These are phyloP conservation scores for Vanderwaltozyma polyspora DNA, from an alignment of 805 yeast species.

Conservation along the genomic window DNA sequence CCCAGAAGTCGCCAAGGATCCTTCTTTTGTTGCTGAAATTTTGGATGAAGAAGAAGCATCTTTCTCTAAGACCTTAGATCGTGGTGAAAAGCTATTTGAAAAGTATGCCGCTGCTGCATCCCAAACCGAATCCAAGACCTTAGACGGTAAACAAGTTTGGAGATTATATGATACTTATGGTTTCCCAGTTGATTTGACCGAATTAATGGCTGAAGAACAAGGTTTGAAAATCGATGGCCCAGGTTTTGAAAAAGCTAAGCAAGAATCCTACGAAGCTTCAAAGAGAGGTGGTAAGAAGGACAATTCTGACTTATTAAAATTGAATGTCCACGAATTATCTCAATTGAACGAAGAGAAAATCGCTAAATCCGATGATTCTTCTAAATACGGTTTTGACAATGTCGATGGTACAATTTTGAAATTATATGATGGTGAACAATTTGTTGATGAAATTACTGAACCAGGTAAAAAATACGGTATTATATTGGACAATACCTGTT, in stretches of 20 bases:
- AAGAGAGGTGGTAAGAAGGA: constrained; percentile 67
- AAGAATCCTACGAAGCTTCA: constrained; percentile 87
- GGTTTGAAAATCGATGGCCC: constrained; percentile 85
- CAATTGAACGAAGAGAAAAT: constrained; percentile 47
- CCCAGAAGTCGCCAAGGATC: constrained; percentile 78
- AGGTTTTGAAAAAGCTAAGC: constrained; percentile 84
- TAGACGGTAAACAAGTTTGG: constrained; percentile 95
- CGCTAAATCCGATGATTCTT: constrained; percentile 73
- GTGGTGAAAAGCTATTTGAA: constrained; percentile 95
- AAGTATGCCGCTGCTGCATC: constrained; percentile 80
- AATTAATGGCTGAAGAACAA: constrained; percentile 97
- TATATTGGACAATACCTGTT: constrained; percentile 78
- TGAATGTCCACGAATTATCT: constrained; percentile 85
- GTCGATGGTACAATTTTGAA: constrained; percentile 59
- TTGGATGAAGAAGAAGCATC: constrained; percentile 93
- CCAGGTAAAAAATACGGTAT: constrained; percentile 58
- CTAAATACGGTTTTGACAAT: constrained; percentile 65
- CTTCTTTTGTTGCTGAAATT: constrained; percentile 72
- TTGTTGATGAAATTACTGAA: constrained; percentile 40
- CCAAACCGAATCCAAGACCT: constrained; percentile 58
- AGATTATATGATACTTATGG: constrained; percentile 97
- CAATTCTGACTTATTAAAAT: constrained; percentile 53
- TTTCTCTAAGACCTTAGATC: constrained; percentile 87
- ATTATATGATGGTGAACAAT: constrained; percentile 54
- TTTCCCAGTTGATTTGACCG: constrained; percentile 95